phyloP scores from a whole-genome alignment of 1,284 basidiomycete genomes.

The Puccinia horiana region DNA sequence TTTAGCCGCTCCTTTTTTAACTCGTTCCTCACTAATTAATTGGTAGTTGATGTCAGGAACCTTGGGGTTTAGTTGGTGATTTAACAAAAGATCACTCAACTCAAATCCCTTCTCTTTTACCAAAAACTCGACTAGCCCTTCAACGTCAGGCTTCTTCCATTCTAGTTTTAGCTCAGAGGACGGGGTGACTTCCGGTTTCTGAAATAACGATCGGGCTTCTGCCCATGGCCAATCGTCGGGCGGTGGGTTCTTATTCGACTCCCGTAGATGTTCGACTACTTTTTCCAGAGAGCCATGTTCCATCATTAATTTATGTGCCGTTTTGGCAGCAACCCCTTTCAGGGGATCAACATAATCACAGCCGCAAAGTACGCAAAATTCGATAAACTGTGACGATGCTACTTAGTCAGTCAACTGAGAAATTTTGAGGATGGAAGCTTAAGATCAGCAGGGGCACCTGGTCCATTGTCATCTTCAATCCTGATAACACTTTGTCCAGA shows the following conservation, averaged over 20 bases:
- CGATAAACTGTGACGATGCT: constrained; percentile 73
- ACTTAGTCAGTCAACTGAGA: constrained; percentile 13
- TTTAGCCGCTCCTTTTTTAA: constrained; percentile 92
- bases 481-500: constrained; percentile 78
- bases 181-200: constrained; percentile 54
- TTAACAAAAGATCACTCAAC: constrained; percentile 63
- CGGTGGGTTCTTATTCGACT: constrained; percentile 66
- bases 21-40: constrained; percentile 79
- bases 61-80: constrained; percentile 5
- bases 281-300: constrained; percentile 79
- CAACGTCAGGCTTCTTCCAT: constrained; percentile 90
- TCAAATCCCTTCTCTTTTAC: constrained; percentile 96
- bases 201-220: constrained; percentile 53
- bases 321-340: constrained; percentile 91
- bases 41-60: background rate
- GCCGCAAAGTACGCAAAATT: constrained; percentile 92
- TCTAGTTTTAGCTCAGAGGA: constrained; percentile 67
- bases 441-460: constrained; percentile 63
- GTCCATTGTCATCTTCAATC: constrained; percentile 87
- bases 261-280: constrained; percentile 78
- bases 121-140: constrained; percentile 90
- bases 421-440: background rate
- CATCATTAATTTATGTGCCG: constrained; percentile 85
- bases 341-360: constrained; percentile 98
- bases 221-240: constrained; percentile 56